Evolutionary conservation across 2,329 filamentous ascomycete genomes (phyloP), one percentile per base, ranked within the genome.

Genomic region (Talaromyces sp.): DNA sequence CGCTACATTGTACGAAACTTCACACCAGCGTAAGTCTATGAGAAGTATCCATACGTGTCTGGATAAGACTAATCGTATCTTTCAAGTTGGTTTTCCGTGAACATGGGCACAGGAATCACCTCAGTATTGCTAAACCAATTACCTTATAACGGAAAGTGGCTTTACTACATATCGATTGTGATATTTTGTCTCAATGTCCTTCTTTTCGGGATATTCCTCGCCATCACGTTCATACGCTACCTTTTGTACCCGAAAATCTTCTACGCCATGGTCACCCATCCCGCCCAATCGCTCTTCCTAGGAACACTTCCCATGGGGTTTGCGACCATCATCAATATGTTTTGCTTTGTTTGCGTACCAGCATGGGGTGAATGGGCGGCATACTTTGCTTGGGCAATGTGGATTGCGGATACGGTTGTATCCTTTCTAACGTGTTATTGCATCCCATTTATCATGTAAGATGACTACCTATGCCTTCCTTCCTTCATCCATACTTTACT

Each of bases 221-320:
- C 72, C 5, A 77, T 86, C 41, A 85, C 82, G 1, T 51, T 83
- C 1, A 65, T 86, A 2, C 80, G 87, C 4, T 90, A 90, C 61
- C 73, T 74, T 0, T 62, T 89, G 1, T 90, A 87, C 62, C 87
- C 86, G 0, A 78, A 82, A 52, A 84, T 89, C 27, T 90, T 86
- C 80, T 64, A 53, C 0, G 82, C 80, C 14, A 88, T 90, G 86
- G 80, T 90, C 32, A 72, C 75, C 2, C 84, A 90, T 65, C 86
- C 85, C 0, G 80, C 80, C 1, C 85, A 90, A 63, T 86, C 83
- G 1, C 76, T 90, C 48, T 90, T 90, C 59, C 71, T 90, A 3
- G 87, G 83, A 0, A 86, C 84, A 0, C 80, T 88, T 29, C 86
- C 86, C 0, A 89, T 89, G 84, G 86, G 80, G 0, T 80, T 89